A percentile compares a stretch with the other conserved stretches of the same genome.
phyloP scores from a whole-genome alignment of 148 eudicot genomes.

The Rhododendron vialii region DNA sequence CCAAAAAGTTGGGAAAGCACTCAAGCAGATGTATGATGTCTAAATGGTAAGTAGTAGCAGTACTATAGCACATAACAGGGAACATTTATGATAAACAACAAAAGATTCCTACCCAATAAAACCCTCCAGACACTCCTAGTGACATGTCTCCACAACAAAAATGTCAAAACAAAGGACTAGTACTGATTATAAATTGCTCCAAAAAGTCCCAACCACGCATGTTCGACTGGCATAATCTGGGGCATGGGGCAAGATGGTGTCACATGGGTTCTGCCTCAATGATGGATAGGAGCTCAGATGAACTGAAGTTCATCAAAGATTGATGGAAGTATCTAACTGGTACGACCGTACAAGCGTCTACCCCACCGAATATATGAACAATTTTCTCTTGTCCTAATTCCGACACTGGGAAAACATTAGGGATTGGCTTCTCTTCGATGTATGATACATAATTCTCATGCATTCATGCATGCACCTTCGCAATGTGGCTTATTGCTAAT shows the following conservation, averaged over 20 bases:
- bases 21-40: not conserved
- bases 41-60: not conserved
- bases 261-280: not conserved
- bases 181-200: too few relatives aligned
- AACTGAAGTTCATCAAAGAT: not conserved
- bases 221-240: not conserved
- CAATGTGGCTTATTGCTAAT: not conserved
- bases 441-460: not conserved
- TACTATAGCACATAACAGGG: not conserved
- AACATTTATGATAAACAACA: not conserved
- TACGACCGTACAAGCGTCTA: not conserved
- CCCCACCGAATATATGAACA: not conserved
- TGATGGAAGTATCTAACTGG: not conserved
- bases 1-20: not conserved
- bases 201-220: not conserved
- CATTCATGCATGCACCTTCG: not conserved
- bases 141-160: not conserved
- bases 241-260: constrained; percentile 3
- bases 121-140: not conserved
- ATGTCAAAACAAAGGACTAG: not conserved
- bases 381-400: not conserved
- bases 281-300: not conserved
- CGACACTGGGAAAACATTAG: not conserved
- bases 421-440: not conserved
- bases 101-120: not conserved